Conservation (phyloP, 768 basidiomycete species). For the Pholiota molesta region DNA sequence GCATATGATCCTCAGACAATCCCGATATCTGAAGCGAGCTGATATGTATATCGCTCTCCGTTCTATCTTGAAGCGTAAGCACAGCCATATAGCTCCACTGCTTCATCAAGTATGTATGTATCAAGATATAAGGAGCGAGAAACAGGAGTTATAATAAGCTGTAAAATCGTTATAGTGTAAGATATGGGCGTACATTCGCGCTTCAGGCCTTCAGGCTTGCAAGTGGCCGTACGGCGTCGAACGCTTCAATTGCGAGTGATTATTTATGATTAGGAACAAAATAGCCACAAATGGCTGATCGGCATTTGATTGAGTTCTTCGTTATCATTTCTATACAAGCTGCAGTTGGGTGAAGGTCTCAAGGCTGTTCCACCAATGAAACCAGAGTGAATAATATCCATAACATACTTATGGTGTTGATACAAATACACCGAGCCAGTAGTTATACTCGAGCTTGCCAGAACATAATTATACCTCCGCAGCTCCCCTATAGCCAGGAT, state of each 20-base stretch:
- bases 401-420: neutral
- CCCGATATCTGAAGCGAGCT: neutral
- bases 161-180: neutral
- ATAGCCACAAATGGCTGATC: too few relatives aligned
- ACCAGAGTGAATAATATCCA: neutral
- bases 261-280: too few relatives aligned
- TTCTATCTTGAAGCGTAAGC: neutral
- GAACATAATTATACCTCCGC: slow-evolving; percentile 17
- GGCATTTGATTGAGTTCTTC: too few relatives aligned
- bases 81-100: neutral
- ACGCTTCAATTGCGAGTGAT: too few relatives aligned
- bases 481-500: slow-evolving; percentile 18
- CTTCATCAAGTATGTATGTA: neutral
- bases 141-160: neutral
- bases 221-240: neutral
- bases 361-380: neutral
- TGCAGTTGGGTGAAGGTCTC: neutral
- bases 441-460: neutral
- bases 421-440: slow-evolving; percentile 2
- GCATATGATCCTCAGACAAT: neutral
- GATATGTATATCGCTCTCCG: neutral
- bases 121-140: neutral
- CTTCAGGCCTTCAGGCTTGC: neutral
- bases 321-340: too few relatives aligned
- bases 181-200: too few relatives aligned